phyloP scores from a whole-genome alignment of 2,329 filamentous ascomycete species.

The Colletotrichum sublineola region DNA sequence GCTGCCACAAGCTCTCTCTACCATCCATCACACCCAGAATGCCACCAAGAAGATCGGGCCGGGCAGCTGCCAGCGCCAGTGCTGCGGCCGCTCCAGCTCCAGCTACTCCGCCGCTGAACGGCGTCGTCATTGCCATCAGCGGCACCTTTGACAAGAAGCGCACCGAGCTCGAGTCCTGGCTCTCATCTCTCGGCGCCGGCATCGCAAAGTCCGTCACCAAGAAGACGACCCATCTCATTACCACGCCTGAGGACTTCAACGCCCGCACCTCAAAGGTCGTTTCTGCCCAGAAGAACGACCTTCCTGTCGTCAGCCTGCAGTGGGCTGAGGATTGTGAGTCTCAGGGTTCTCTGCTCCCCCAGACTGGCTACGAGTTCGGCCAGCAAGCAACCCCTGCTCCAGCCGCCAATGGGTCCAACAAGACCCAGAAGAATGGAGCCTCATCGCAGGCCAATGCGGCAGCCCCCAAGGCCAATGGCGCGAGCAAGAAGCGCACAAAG shows the following conservation, averaged over 20 bases:
- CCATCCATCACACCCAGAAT: slow-evolving; percentile 28
- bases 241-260: slow-evolving; percentile 65
- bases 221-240: slow-evolving; percentile 69
- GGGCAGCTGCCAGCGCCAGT: slow-evolving; percentile 22
- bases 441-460: slow-evolving; percentile 20
- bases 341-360: slow-evolving; percentile 54
- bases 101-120: slow-evolving; percentile 56
- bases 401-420: slow-evolving; percentile 17
- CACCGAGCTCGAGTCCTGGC: slow-evolving; percentile 58
- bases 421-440: slow-evolving; percentile 23
- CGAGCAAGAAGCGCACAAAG: slow-evolving; percentile 41
- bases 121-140: slow-evolving; percentile 67
- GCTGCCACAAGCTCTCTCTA: neutral
- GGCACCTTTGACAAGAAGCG: slow-evolving; percentile 72
- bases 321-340: slow-evolving; percentile 73
- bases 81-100: slow-evolving; percentile 19
- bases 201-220: slow-evolving; percentile 62
- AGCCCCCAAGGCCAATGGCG: slow-evolving; percentile 28
- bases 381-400: slow-evolving; percentile 18
- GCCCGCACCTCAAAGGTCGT: slow-evolving; percentile 65
- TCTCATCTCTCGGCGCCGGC: slow-evolving; percentile 63
- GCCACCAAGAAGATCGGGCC: slow-evolving; percentile 38
- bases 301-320: slow-evolving; percentile 69
- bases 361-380: slow-evolving; percentile 48
- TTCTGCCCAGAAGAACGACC: slow-evolving; percentile 58